These are phyloP conservation scores for Carex littledalei DNA, from an alignment of 176 grass and related monocot species.

Conservation along the genomic window DNA sequence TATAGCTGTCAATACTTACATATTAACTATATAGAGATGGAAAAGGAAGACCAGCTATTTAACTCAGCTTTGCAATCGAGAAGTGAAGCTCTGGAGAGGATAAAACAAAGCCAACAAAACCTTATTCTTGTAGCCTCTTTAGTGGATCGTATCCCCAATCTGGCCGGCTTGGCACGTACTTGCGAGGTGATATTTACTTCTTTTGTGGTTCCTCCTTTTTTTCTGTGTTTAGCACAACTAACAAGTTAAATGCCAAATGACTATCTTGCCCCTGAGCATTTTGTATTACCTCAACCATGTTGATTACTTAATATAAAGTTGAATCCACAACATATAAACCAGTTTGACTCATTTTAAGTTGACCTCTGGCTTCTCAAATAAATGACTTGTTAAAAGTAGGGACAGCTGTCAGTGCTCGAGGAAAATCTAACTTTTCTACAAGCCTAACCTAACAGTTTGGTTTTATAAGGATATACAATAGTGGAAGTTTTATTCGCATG, in stretches of 20 bases:
- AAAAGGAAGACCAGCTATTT: slow-evolving; percentile 69
- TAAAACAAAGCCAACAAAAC: slow-evolving; percentile 64
- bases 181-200: slow-evolving; percentile 49
- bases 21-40: slow-evolving; percentile 44
- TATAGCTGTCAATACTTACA: background rate
- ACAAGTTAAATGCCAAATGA: background rate
- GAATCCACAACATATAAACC: background rate
- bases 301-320: background rate
- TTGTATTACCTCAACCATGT: background rate
- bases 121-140: slow-evolving; percentile 74
- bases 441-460: background rate
- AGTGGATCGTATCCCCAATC: slow-evolving; percentile 85
- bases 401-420: background rate
- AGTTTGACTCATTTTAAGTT: background rate
- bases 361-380: background rate
- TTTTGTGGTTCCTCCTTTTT: background rate
- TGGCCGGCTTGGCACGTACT: slow-evolving; percentile 78
- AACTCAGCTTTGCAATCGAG: slow-evolving; percentile 58
- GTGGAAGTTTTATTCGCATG: background rate
- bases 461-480: background rate
- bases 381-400: background rate
- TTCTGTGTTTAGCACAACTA: background rate
- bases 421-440: background rate
- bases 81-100: slow-evolving; percentile 55
- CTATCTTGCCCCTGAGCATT: background rate